Evolutionary conservation across 2,329 filamentous ascomycete genomes (phyloP).

Genomic region (Colletotrichum sp.): DNA sequence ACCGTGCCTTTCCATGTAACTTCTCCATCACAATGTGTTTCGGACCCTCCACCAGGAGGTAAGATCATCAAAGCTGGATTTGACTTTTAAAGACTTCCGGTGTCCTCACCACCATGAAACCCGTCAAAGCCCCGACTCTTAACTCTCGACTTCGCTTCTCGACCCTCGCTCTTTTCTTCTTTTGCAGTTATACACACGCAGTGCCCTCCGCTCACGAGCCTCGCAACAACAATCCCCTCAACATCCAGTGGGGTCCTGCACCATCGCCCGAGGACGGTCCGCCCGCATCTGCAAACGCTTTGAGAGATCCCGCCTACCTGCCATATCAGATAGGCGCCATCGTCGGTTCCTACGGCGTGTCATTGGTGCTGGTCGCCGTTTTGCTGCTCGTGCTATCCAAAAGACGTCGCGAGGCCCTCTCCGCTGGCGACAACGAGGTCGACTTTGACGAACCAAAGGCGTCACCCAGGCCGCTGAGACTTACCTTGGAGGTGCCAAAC

Average conservation of each 20-base stretch:
- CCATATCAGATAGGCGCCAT: slow-evolving; percentile 86
- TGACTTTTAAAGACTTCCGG: slow-evolving; percentile 30
- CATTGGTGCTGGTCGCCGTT: slow-evolving; percentile 74
- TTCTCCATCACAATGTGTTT: slow-evolving; percentile 58
- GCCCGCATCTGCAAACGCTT: slow-evolving; percentile 60
- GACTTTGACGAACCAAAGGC: slow-evolving; percentile 41
- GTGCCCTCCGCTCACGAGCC: slow-evolving; percentile 27
- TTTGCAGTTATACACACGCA: slow-evolving; percentile 34
- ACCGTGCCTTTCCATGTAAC: slow-evolving; percentile 46
- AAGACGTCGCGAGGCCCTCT: slow-evolving; percentile 57
- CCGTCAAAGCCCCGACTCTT: slow-evolving; percentile 30
- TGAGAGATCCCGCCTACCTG: slow-evolving; percentile 63
- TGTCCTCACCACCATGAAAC: slow-evolving; percentile 46
- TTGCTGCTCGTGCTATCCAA: slow-evolving; percentile 67
- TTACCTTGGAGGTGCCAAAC: slow-evolving; percentile 23
- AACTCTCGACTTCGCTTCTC: slow-evolving; percentile 29
- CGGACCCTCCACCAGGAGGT: slow-evolving; percentile 52
- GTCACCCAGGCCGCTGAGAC: slow-evolving; percentile 24
- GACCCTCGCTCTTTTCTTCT: slow-evolving; percentile 21
- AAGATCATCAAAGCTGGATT: slow-evolving; percentile 33
- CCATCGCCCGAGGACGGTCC: slow-evolving; percentile 67
- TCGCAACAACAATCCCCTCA: slow-evolving; percentile 39
- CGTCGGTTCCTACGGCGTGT: slow-evolving; percentile 81
- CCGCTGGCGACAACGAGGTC: slow-evolving; percentile 57
- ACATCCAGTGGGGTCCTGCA: slow-evolving; percentile 61